Conservation (phyloP, 2,329 filamentous ascomycete species). For the Diplodia mutila region DNA sequence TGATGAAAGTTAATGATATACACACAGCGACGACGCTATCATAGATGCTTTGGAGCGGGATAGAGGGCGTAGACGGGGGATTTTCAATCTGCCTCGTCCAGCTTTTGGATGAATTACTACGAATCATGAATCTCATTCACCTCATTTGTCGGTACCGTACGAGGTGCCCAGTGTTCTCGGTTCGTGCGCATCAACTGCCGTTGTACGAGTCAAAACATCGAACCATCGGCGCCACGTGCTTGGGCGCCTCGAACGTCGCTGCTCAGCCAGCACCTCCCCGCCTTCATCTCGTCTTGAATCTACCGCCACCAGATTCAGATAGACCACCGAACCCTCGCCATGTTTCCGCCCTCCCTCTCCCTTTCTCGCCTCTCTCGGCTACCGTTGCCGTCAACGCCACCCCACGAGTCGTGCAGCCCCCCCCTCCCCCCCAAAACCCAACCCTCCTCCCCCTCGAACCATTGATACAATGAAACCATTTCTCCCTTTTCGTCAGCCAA, state of each 20-base stretch:
- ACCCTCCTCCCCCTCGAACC: background rate
- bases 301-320: background rate
- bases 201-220: background rate
- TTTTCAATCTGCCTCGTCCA: background rate
- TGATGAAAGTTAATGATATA: constrained; percentile 24
- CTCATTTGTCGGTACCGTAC: background rate
- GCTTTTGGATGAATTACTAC: background rate
- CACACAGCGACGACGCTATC: constrained; percentile 16
- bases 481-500: no score
- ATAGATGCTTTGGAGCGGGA: background rate
- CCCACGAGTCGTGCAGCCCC: background rate
- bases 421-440: no score
- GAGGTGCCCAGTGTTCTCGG: background rate
- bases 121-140: constrained; percentile 1
- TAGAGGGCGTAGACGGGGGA: background rate
- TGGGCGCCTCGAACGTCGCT: constrained; percentile 9
- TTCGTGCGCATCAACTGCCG: background rate
- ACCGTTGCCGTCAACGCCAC: background rate
- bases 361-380: background rate
- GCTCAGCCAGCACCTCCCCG: background rate
- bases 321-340: background rate
- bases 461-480: no score
- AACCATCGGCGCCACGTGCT: background rate
- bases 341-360: no score
- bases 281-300: background rate